Evolutionary conservation across 2,329 filamentous ascomycete species (phyloP).

Genomic region (Rosellinia necatrix): DNA sequence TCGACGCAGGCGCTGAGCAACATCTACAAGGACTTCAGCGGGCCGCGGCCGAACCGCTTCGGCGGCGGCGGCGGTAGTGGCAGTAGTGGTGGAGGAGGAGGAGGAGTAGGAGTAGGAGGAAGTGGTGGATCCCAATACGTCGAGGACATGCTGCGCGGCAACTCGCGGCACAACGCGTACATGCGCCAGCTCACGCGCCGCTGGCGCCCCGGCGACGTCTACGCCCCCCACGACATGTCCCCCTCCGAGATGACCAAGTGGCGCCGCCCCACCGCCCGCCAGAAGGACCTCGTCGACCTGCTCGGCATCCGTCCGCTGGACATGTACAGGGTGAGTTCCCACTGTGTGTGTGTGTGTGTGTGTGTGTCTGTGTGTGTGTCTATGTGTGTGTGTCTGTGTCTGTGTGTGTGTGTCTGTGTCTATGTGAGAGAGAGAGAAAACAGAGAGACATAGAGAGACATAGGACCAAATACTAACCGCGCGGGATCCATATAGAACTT

Average conservation of each 20-base stretch:
- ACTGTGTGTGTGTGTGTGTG: too few species aligned
- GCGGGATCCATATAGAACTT: conserved; percentile 74
- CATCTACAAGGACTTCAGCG: conserved; percentile 25
- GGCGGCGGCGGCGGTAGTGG: too few species aligned
- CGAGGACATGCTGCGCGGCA: conserved; percentile 46
- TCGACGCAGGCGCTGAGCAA: conserved; percentile 23
- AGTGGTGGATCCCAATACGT: too few species aligned
- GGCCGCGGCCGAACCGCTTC: neutral
- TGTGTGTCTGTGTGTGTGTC: too few species aligned
- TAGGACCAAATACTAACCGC: conserved; percentile 10
- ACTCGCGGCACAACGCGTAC: conserved; percentile 56
- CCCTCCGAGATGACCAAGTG: conserved; percentile 81
- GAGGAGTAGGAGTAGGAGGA: too few species aligned
- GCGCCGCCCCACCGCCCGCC: conserved; percentile 60
- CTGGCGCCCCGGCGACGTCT: conserved; percentile 82
- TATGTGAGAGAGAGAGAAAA: neutral
- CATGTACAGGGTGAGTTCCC: conserved; percentile 78
- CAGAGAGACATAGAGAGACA: too few species aligned
- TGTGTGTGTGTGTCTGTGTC: too few species aligned
- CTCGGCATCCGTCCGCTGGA: conserved; percentile 79
- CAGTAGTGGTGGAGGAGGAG: too few species aligned
- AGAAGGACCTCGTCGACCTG: conserved; percentile 76
- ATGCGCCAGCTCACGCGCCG: conserved; percentile 68
- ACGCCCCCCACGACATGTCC: conserved; percentile 86
- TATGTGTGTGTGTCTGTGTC: too few species aligned